Percentiles rank a stretch among this genome's conserved stretches.
Evolutionary conservation across 352 stramenopile species (phyloP).

Genomic region (Pythium insidiosum): DNA sequence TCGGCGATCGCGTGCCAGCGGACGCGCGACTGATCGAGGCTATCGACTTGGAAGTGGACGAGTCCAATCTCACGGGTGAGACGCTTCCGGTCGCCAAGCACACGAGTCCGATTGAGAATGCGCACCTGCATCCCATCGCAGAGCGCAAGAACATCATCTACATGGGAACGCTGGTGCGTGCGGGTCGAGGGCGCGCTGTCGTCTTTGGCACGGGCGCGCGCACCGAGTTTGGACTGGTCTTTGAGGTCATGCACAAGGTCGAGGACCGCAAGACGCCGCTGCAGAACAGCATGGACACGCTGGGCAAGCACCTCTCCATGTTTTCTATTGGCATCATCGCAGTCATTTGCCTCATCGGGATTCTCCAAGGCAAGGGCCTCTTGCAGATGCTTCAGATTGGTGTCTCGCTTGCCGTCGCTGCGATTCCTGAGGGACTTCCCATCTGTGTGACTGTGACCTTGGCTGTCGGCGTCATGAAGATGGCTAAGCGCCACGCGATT

Average conservation of each 20-base stretch:
- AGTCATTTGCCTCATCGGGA: slow-evolving; percentile 91
- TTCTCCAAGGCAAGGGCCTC: slow-evolving; percentile 88
- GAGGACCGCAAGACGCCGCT: slow-evolving; percentile 92
- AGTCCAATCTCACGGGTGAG: slow-evolving; percentile 94
- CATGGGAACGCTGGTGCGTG: slow-evolving; percentile 93
- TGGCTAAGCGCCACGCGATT: slow-evolving; percentile 80
- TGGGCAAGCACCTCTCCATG: slow-evolving; percentile 93
- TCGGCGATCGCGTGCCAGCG: slow-evolving; percentile 90
- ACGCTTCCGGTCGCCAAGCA: slow-evolving; percentile 78
- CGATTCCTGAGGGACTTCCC: slow-evolving; percentile 71
- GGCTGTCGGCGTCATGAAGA: slow-evolving; percentile 79
- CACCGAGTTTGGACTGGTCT: slow-evolving; percentile 96
- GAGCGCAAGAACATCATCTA: slow-evolving; percentile 93
- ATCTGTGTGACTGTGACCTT: slow-evolving; percentile 81
- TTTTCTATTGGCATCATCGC: slow-evolving; percentile 91
- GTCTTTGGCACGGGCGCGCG: slow-evolving; percentile 90
- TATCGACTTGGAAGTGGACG: slow-evolving; percentile 85
- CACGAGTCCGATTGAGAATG: slow-evolving; percentile 48
- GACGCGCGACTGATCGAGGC: slow-evolving; percentile 90
- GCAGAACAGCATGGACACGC: slow-evolving; percentile 93
- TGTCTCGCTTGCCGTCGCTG: slow-evolving; percentile 79
- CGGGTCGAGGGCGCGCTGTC: slow-evolving; percentile 88
- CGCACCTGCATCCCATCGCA: slow-evolving; percentile 58
- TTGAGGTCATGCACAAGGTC: slow-evolving; percentile 91
- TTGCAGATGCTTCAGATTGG: slow-evolving; percentile 96